Conservation (phyloP, 352 stramenopile genomes). For the Phytophthora pseudosyringae region DNA sequence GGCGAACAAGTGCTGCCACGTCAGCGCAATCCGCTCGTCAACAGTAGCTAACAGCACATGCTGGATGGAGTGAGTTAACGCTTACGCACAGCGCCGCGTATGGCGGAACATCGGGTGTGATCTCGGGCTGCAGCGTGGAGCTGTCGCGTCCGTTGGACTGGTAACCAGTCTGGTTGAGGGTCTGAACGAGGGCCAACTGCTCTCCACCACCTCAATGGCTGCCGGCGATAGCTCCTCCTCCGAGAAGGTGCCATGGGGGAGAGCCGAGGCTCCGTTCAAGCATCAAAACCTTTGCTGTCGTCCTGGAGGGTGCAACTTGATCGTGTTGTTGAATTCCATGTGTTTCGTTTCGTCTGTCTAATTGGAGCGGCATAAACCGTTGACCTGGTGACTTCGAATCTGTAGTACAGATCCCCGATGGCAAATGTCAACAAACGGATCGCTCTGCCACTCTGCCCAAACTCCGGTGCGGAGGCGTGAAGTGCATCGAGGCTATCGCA, state of each 20-base stretch:
- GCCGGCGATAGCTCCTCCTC: conserved; percentile 1
- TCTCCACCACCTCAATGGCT: not conserved
- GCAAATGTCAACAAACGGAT: conserved; percentile 18
- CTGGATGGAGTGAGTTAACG: conserved; percentile 19
- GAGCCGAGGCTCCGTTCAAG: conserved; percentile 11
- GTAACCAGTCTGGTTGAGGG: not conserved
- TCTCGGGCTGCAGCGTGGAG: not conserved
- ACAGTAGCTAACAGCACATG: conserved; percentile 11
- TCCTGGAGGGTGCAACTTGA: not conserved
- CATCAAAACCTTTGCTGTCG: conserved; percentile 7
- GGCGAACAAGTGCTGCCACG: conserved; percentile 13
- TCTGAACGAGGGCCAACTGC: not conserved
- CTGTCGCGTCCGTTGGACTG: not conserved
- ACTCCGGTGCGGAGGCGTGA: conserved; percentile 16
- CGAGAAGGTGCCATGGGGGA: not conserved
- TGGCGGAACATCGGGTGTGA: no score
- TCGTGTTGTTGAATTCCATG: conserved; percentile 4
- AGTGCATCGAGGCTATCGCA: conserved; percentile 21
- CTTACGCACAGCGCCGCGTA: not conserved
- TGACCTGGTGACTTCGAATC: not conserved
- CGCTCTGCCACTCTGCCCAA: conserved; percentile 20
- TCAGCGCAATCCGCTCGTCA: not conserved
- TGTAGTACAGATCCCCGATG: conserved; percentile 11
- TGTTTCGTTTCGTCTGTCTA: conserved; percentile 9
- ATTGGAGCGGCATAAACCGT: conserved; percentile 5